Conservation (phyloP, 768 basidiomycete species). For the Mycena chlorophos region DNA sequence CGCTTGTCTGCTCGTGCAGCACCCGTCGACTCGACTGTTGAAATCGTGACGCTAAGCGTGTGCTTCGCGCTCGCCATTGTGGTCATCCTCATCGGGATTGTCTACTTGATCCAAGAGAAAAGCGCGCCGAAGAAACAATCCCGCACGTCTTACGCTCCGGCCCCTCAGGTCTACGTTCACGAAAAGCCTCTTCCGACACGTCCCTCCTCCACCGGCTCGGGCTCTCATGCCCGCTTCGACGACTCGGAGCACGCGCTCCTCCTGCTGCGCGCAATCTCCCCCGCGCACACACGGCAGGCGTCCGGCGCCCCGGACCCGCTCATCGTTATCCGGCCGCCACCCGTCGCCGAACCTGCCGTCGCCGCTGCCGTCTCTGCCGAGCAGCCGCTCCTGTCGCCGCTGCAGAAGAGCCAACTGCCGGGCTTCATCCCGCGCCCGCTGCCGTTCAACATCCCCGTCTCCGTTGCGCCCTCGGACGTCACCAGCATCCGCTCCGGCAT, state of each 20-base stretch:
- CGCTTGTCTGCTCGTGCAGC: background rate
- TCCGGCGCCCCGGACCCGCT: background rate
- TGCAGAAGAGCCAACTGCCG: slow-evolving; percentile 6
- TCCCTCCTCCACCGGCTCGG: background rate
- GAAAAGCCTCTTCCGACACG: too few relatives aligned
- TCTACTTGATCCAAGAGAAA: background rate
- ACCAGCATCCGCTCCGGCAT: background rate
- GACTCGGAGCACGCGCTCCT: background rate
- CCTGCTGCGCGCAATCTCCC: background rate
- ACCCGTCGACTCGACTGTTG: background rate
- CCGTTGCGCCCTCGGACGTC: background rate
- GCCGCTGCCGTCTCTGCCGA: too few relatives aligned
- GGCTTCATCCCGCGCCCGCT: slow-evolving; percentile 7
- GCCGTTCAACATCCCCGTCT: slow-evolving; percentile 5
- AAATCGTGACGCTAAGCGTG: background rate
- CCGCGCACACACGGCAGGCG: background rate
- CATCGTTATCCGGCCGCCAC: background rate
- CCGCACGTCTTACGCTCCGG: too few relatives aligned
- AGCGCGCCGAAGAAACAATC: background rate
- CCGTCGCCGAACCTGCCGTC: too few relatives aligned
- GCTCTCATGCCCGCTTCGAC: background rate
- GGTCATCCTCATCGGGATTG: background rate
- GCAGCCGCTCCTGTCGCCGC: background rate
- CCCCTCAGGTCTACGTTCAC: too few relatives aligned
- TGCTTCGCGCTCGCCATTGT: background rate